Percentiles rank a stretch among this genome's conserved stretches.
phyloP scores from a whole-genome alignment of 495 filamentous ascomycete species.

The Thermochaetoides thermophila region DNA sequence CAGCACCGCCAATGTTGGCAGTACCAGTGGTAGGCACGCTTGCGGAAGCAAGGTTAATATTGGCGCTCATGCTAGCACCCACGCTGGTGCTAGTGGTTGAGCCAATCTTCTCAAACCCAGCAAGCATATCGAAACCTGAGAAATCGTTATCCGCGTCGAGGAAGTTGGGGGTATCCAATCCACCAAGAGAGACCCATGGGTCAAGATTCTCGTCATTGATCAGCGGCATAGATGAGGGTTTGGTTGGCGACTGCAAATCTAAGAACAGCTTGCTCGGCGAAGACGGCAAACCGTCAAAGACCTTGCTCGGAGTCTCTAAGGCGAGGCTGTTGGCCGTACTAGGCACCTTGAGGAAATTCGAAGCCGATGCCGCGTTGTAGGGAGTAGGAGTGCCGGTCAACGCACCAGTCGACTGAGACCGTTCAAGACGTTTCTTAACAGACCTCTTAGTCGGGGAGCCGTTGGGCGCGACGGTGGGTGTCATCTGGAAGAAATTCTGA shows the following conservation, averaged over 20 bases:
- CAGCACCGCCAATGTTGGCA: too few relatives aligned
- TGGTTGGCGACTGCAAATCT: slow-evolving; percentile 30
- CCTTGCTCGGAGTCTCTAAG: slow-evolving; percentile 39
- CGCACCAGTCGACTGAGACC: slow-evolving; percentile 42
- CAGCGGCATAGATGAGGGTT: slow-evolving; percentile 23
- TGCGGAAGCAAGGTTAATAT: too few relatives aligned
- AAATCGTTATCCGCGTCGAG: slow-evolving; percentile 50
- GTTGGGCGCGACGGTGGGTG: slow-evolving; percentile 26
- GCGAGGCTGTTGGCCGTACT: slow-evolving; percentile 23
- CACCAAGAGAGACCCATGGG: slow-evolving; percentile 34
- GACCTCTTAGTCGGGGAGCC: slow-evolving; percentile 69
- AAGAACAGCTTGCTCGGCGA: slow-evolving; percentile 43
- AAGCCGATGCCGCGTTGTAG: too few relatives aligned
- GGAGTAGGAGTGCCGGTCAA: slow-evolving; percentile 29
- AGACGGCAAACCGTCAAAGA: slow-evolving; percentile 33
- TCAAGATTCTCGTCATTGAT: slow-evolving; percentile 30
- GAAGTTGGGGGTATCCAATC: slow-evolving; percentile 37
- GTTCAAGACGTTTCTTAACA: slow-evolving; percentile 45
- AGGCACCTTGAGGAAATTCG: slow-evolving; percentile 28
- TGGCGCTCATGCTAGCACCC: too few relatives aligned
- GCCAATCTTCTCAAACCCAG: slow-evolving; percentile 84
- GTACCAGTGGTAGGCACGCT: too few relatives aligned
- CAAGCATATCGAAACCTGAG: slow-evolving; percentile 65
- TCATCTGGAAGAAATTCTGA: slow-evolving; percentile 24
- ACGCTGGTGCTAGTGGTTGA: slow-evolving; percentile 25